phyloP scores from a whole-genome alignment of 768 basidiomycete genomes.

The Hypholoma sublateritium region DNA sequence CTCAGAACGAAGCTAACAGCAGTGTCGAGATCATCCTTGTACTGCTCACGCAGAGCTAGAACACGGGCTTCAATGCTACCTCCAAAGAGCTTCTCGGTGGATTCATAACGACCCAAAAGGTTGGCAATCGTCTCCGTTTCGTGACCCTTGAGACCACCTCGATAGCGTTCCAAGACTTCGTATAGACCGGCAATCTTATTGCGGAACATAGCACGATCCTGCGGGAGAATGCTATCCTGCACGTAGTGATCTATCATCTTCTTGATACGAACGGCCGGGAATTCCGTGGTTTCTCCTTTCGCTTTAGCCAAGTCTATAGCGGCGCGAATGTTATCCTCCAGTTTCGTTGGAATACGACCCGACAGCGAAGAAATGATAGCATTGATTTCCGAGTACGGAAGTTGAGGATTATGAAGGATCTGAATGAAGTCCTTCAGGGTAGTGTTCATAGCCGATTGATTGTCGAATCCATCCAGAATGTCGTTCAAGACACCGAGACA shows the following conservation, averaged over 20 bases:
- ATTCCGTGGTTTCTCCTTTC: constrained; percentile 77
- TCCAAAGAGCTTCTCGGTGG: constrained; percentile 90
- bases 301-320: constrained; percentile 74
- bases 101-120: constrained; percentile 76
- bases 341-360: constrained; percentile 89
- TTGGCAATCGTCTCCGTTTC: constrained; percentile 77
- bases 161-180: constrained; percentile 77
- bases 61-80: constrained; percentile 94
- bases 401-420: constrained; percentile 79
- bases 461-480: constrained; percentile 96
- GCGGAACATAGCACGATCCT: constrained; percentile 81
- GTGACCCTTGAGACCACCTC: constrained; percentile 82
- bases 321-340: constrained; percentile 83
- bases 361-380: constrained; percentile 86
- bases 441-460: constrained; percentile 84
- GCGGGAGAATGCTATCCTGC: constrained; percentile 74
- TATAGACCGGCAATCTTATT: constrained; percentile 67
- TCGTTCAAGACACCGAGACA: constrained; percentile 80
- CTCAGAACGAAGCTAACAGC: constrained; percentile 87
- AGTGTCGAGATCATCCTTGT: constrained; percentile 90
- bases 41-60: constrained; percentile 83
- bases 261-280: constrained; percentile 85
- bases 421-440: constrained; percentile 86
- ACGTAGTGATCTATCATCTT: constrained; percentile 85
- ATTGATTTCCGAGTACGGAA: constrained; percentile 84